Conservation (phyloP, 441 rosid genomes). For the Flueggea neowawraea region DNA sequence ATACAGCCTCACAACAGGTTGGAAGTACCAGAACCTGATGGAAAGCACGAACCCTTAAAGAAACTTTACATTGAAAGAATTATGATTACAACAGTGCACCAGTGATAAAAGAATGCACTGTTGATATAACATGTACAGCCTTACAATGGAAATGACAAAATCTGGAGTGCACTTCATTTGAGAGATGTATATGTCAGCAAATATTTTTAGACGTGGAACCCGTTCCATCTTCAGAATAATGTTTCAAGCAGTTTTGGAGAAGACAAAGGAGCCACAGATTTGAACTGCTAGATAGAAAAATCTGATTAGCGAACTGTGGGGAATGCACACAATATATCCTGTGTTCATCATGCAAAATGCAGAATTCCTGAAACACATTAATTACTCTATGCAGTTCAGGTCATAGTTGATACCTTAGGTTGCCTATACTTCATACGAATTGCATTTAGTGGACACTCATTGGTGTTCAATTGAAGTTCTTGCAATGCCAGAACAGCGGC, state of each 20-base stretch:
- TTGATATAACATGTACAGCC: slow-evolving; percentile 11
- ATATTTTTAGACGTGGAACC: slow-evolving; percentile 21
- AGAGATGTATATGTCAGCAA: slow-evolving; percentile 19
- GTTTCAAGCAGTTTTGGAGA: slow-evolving; percentile 49
- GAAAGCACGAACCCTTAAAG: too few species aligned
- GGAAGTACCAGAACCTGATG: too few species aligned
- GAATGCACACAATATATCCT: neutral
- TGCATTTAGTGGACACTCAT: slow-evolving; percentile 52
- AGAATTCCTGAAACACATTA: too few species aligned
- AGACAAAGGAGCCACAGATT: slow-evolving; percentile 59
- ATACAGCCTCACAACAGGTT: too few species aligned
- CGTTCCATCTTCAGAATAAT: slow-evolving; percentile 45
- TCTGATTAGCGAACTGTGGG: slow-evolving; percentile 7
- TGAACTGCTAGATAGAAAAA: slow-evolving; percentile 50
- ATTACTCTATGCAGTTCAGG: too few species aligned
- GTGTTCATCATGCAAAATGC: neutral
- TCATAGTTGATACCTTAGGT: slow-evolving; percentile 42
- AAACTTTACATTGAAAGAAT: too few species aligned
- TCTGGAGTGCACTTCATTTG: slow-evolving; percentile 11
- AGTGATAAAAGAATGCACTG: too few species aligned
- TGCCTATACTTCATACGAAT: slow-evolving; percentile 68
- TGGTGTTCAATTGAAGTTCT: slow-evolving; percentile 57
- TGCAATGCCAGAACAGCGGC: slow-evolving; percentile 61
- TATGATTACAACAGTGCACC: slow-evolving; percentile 2
- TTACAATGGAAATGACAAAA: slow-evolving; percentile 9